Conservation (phyloP, 2,329 filamentous ascomycete species). For the Cladosporium sp. region DNA sequence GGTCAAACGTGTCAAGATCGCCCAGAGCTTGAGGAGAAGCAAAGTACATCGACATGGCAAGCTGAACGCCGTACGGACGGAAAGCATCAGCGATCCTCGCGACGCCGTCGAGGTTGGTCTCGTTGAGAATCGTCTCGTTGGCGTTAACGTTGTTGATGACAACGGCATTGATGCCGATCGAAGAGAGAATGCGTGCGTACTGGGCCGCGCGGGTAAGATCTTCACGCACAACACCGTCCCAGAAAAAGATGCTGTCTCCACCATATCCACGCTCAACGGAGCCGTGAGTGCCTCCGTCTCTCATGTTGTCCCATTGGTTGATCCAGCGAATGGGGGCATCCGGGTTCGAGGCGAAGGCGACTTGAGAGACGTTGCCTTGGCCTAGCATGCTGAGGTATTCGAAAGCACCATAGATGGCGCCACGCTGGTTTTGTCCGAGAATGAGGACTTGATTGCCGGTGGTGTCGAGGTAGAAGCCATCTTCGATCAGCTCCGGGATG, state of each 20-base stretch:
- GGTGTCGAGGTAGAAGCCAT: conserved; percentile 60
- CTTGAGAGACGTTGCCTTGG: conserved; percentile 51
- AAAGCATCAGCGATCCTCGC: conserved; percentile 60
- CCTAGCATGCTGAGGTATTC: conserved; percentile 64
- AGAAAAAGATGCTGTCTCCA: conserved; percentile 66
- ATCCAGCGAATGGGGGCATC: conserved; percentile 63
- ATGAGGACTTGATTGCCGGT: conserved; percentile 50
- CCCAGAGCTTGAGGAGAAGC: conserved; percentile 57
- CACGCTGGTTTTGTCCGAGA: conserved; percentile 62
- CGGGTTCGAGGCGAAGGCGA: conserved; percentile 51
- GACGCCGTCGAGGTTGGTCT: conserved; percentile 58
- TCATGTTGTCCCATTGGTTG: conserved; percentile 71
- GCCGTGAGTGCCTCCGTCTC: conserved; percentile 38
- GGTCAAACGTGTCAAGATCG: conserved; percentile 60
- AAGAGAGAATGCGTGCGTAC: conserved; percentile 64
- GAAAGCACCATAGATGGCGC: conserved; percentile 65
- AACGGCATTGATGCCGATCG: conserved; percentile 62
- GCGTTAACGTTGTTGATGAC: conserved; percentile 72
- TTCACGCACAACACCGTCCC: conserved; percentile 50
- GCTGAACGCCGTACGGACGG: conserved; percentile 62
- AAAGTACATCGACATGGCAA: conserved; percentile 66
- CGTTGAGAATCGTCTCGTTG: conserved; percentile 53
- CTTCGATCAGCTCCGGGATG: conserved; percentile 44
- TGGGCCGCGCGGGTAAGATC: conserved; percentile 57
- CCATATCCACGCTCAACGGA: conserved; percentile 66